These are phyloP conservation scores for Spirogloea muscicola DNA, from an alignment of 139 green algal genomes.

Conservation along the genomic window DNA sequence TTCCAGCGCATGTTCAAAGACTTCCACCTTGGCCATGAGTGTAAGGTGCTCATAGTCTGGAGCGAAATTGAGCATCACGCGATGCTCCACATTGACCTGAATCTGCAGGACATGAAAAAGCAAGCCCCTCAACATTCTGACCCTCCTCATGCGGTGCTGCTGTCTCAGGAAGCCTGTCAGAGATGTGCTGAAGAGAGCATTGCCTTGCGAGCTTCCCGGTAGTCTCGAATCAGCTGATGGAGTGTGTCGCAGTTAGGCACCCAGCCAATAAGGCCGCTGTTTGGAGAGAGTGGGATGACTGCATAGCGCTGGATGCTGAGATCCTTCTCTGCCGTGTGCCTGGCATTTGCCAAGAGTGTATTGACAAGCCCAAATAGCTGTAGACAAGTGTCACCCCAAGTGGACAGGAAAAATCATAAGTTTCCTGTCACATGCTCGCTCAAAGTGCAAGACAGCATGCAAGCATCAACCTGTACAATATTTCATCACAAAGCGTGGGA, in stretches of 20 bases:
- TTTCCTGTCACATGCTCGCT: too few relatives aligned
- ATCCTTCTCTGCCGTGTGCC: slow-evolving; percentile 79
- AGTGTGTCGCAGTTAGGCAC: slow-evolving; percentile 98
- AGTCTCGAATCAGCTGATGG: slow-evolving; percentile 92
- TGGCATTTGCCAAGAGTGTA: slow-evolving; percentile 70
- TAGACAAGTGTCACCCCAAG: too few relatives aligned
- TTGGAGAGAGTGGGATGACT: slow-evolving; percentile 94
- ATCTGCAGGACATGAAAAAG: too few relatives aligned
- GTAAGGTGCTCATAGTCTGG: slow-evolving; percentile 96
- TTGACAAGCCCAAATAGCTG: slow-evolving; percentile 84
- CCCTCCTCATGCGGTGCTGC: too few relatives aligned
- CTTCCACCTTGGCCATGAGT: slow-evolving; percentile 90
- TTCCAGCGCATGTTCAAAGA: slow-evolving; percentile 80
- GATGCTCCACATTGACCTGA: slow-evolving; percentile 59
- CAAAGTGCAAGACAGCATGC: too few relatives aligned
- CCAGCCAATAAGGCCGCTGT: slow-evolving; percentile 87
- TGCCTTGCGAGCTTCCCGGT: slow-evolving; percentile 75
- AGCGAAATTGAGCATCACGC: slow-evolving; percentile 92
- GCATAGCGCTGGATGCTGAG: slow-evolving; percentile 89
- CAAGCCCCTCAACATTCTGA: too few relatives aligned
- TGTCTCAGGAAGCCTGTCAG: too few relatives aligned
- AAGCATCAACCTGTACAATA: too few relatives aligned
- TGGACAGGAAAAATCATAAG: too few relatives aligned
- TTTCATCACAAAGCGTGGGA: too few relatives aligned
- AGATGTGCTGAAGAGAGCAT: too few relatives aligned